Conservation (phyloP, 179 eudicot genomes). For the Gypsophila paniculata region DNA sequence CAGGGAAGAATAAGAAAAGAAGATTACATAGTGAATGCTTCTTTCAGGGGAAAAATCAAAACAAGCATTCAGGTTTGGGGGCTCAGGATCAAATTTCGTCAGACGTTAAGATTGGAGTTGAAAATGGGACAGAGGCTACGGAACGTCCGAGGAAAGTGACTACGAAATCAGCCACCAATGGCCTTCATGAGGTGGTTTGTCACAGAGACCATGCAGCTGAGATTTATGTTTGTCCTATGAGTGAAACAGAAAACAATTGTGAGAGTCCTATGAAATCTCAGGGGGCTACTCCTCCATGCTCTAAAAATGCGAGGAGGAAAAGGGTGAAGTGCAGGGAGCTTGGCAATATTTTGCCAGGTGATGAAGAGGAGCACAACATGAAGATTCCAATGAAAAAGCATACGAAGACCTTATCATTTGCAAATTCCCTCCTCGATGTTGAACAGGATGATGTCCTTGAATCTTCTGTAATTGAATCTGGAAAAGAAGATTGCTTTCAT, state of each 20-base stretch:
- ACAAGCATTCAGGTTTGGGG: constrained; percentile 6
- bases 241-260: not conserved
- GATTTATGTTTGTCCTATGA: not conserved
- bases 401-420: constrained; percentile 5
- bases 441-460: constrained; percentile 23
- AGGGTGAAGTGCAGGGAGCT: constrained; percentile 17
- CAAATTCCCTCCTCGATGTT: constrained; percentile 8
- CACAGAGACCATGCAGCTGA: constrained; percentile 1
- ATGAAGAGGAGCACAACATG: not conserved
- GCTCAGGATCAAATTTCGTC: constrained; percentile 9
- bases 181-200: not conserved
- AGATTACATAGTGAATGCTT: not conserved
- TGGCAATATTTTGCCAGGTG: constrained; percentile 6
- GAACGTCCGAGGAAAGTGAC: not conserved
- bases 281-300: not conserved
- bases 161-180: constrained; percentile 5
- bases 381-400: constrained; percentile 22
- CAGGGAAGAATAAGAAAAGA: constrained; percentile 21
- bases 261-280: constrained; percentile 5
- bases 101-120: not conserved
- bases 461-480: not conserved
- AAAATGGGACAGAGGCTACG: constrained; percentile 7
- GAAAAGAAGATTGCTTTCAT: constrained; percentile 5
- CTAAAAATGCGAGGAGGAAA: constrained; percentile 19
- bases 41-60: constrained; percentile 13